A percentile compares a stretch with the other conserved stretches of the same genome.
phyloP scores from a whole-genome alignment of 768 basidiomycete species.

The Lepiota subincarnata region DNA sequence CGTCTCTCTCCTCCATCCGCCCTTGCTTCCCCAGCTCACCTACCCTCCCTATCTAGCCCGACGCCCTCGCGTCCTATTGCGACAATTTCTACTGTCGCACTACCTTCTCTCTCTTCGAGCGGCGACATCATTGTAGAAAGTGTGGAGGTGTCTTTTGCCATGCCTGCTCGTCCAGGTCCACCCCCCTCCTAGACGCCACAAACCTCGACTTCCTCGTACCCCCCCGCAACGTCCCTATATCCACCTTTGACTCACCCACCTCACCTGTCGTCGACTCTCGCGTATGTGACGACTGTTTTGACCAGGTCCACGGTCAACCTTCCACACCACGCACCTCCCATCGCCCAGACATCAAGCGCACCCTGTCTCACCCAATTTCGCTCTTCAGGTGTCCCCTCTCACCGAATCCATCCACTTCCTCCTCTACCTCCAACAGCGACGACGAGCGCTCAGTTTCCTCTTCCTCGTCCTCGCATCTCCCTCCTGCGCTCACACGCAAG shows the following conservation, averaged over 20 bases:
- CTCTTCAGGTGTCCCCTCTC: slow-evolving; percentile 34
- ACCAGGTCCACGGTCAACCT: slow-evolving; percentile 62
- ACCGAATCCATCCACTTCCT: slow-evolving; percentile 18
- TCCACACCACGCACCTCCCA: slow-evolving; percentile 39
- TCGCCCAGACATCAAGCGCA: slow-evolving; percentile 31
- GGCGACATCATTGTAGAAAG: slow-evolving; percentile 82
- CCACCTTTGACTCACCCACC: slow-evolving; percentile 50
- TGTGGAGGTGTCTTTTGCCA: slow-evolving; percentile 77
- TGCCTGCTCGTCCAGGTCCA: slow-evolving; percentile 54
- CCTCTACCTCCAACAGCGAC: slow-evolving; percentile 23
- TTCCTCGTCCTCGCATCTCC: slow-evolving; percentile 19
- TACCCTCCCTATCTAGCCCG: slow-evolving; percentile 41
- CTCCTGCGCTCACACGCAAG: slow-evolving; percentile 25
- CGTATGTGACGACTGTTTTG: slow-evolving; percentile 76
- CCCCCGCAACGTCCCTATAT: slow-evolving; percentile 61
- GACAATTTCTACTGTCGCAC: slow-evolving; percentile 71
- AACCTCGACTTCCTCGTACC: slow-evolving; percentile 67
- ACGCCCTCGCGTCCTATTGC: slow-evolving; percentile 56
- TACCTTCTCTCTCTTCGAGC: slow-evolving; percentile 64
- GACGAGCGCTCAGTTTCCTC: slow-evolving; percentile 29
- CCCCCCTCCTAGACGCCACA: slow-evolving; percentile 69
- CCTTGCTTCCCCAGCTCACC: slow-evolving; percentile 15
- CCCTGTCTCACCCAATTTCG: slow-evolving; percentile 36
- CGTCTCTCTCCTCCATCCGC: slow-evolving; percentile 13
- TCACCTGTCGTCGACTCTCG: slow-evolving; percentile 56